These are phyloP conservation scores for Acacia concinna DNA, from an alignment of 331 rosid species.

Conservation along the genomic window DNA sequence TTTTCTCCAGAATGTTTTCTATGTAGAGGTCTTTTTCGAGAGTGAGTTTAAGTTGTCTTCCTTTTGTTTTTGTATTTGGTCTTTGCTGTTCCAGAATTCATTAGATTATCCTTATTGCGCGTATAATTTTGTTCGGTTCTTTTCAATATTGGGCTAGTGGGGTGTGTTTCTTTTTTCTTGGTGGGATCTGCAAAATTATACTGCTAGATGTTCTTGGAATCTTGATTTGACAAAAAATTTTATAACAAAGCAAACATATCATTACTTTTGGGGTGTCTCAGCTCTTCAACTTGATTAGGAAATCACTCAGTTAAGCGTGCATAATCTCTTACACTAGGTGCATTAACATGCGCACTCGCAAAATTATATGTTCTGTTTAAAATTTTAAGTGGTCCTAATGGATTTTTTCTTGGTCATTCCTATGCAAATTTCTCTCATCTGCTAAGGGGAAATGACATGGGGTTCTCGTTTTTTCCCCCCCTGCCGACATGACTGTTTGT, in stretches of 20 bases:
- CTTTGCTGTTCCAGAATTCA: background rate
- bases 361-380: conserved; percentile 4
- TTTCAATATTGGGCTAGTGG: background rate
- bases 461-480: background rate
- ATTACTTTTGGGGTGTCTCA: background rate
- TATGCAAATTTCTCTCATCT: conserved; percentile 12
- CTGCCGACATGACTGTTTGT: background rate
- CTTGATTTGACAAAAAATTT: too few relatives aligned
- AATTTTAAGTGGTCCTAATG: background rate
- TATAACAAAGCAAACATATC: background rate
- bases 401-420: background rate
- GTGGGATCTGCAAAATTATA: background rate
- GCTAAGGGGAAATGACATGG: background rate
- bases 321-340: background rate
- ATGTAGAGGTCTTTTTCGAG: background rate
- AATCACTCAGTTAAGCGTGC: background rate
- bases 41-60: background rate
- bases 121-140: background rate
- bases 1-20: background rate
- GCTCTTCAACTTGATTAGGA: background rate
- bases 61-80: background rate
- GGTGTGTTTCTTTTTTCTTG: background rate
- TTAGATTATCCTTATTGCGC: background rate
- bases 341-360: background rate
- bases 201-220: background rate